phyloP scores from a whole-genome alignment of 371 early-diverging fungal genomes.

The Parasitella parasitica region DNA sequence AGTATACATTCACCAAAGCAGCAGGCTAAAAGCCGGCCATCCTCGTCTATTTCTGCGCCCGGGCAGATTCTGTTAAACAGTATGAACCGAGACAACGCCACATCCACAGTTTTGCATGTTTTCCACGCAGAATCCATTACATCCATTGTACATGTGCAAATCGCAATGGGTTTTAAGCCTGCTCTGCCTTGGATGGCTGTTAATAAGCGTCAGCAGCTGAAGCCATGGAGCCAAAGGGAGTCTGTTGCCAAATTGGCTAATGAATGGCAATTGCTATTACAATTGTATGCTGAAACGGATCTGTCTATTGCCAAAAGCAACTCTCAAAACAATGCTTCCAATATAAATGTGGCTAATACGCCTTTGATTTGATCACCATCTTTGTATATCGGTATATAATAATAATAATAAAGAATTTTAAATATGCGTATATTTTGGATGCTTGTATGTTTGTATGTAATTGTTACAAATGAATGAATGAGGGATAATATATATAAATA shows the following conservation, averaged over 20 bases:
- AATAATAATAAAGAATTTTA: no score
- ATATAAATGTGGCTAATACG: background rate
- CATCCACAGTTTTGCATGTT: constrained; percentile 23
- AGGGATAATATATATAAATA: no score
- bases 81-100: background rate
- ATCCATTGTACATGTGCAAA: constrained; percentile 31
- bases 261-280: constrained; percentile 37
- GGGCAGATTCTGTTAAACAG: background rate
- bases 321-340: background rate
- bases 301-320: background rate
- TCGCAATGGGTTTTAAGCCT: constrained; percentile 34
- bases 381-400: no score
- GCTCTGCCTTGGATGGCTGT: constrained; percentile 35
- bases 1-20: constrained; percentile 3
- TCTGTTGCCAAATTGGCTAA: constrained; percentile 22
- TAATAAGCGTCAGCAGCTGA: constrained; percentile 11
- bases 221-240: constrained; percentile 33
- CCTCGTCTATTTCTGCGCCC: background rate
- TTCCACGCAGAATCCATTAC: constrained; percentile 36
- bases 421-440: no score
- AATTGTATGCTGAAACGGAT: constrained; percentile 22
- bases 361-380: constrained; percentile 1
- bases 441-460: no score
- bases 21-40: background rate
- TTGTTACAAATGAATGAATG: no score